phyloP scores from a whole-genome alignment of 1,139 yeast genomes.

The Zygosaccharomyces sapae region DNA sequence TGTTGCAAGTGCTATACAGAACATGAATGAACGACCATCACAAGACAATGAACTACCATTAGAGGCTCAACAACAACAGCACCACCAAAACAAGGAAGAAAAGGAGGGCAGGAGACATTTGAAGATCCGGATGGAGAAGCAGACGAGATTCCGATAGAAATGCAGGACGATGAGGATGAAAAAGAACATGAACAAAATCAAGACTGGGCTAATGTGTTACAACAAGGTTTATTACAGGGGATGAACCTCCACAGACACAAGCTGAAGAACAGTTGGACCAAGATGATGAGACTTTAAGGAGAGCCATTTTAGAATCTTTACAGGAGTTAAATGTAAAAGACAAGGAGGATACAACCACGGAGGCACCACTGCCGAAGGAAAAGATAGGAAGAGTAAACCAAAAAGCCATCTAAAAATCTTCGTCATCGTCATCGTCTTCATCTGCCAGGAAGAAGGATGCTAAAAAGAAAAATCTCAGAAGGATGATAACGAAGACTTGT shows the following conservation, averaged over 20 bases:
- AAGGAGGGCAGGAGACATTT: not conserved
- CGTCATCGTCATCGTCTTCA: conserved; percentile 6
- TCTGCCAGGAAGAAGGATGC: conserved; percentile 22
- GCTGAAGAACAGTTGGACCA: conserved; percentile 26
- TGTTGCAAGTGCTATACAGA: conserved; percentile 34
- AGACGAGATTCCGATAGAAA: not conserved
- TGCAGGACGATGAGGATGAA: conserved; percentile 4
- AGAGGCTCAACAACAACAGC: conserved; percentile 2
- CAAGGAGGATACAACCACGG: conserved; percentile 1
- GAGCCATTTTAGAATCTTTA: conserved; percentile 33
- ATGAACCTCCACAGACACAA: conserved; percentile 6
- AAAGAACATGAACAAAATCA: conserved; percentile 21
- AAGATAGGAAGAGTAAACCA: conserved; percentile 10
- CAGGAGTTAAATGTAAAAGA: conserved; percentile 24
- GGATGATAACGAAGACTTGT: conserved; percentile 17
- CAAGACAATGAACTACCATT: conserved; percentile 13
- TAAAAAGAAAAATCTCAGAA: conserved; percentile 14
- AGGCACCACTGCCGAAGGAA: conserved; percentile 5
- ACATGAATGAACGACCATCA: conserved; percentile 14
- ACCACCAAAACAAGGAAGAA: not conserved
- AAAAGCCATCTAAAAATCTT: conserved; percentile 15
- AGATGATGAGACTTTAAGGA: conserved; percentile 34
- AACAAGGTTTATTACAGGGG: conserved; percentile 29
- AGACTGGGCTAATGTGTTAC: conserved; percentile 33
- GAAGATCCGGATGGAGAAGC: conserved; percentile 2